Evolutionary conservation across 306 rosid species (phyloP).

Genomic region (Arachis stenosperma): DNA sequence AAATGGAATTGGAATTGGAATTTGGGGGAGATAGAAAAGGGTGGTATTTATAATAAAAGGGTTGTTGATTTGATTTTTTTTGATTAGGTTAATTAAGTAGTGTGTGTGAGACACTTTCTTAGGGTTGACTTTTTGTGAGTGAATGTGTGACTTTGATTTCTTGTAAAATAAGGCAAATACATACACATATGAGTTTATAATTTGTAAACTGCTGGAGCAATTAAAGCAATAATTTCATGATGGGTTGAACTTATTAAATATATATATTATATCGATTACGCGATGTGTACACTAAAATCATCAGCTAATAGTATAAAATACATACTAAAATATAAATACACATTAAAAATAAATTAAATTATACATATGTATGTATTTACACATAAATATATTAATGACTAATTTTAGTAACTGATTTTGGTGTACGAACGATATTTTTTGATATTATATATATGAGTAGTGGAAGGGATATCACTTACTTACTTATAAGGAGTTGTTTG

Average conservation of each 20-base stretch:
- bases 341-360: no score
- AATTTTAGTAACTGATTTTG: no score
- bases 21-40: not conserved
- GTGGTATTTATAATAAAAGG: not conserved
- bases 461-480: not conserved
- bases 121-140: not conserved
- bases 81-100: not conserved
- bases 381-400: no score
- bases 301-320: no score
- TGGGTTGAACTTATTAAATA: not conserved
- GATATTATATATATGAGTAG: no score
- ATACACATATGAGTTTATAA: not conserved
- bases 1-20: not conserved
- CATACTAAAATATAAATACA: no score
- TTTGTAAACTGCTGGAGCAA: slow-evolving; percentile 14
- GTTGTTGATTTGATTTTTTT: not conserved
- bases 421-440: no score
- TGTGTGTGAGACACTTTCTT: not conserved
- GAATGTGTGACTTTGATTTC: slow-evolving; percentile 36
- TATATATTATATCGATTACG: no score
- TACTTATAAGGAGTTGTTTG: slow-evolving; percentile 28
- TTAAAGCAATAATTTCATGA: slow-evolving; percentile 30
- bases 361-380: no score
- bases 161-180: slow-evolving; percentile 44
- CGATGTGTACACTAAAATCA: no score